Evolutionary conservation across 2,329 filamentous ascomycete genomes (phyloP).

Genomic region (Ciborinia camelliae): DNA sequence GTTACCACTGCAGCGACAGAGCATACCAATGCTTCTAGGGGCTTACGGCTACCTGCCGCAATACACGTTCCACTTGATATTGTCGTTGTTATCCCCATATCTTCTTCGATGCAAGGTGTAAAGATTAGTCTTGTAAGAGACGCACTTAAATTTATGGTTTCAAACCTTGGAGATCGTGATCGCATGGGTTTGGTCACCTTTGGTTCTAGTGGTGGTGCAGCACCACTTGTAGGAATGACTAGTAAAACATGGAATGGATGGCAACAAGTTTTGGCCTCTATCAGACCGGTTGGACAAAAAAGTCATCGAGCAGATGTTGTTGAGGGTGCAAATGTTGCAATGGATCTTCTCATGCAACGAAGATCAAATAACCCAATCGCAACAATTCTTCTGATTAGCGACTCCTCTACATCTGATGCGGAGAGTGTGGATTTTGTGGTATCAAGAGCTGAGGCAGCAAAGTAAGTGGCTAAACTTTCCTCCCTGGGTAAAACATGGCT

Average conservation of each 20-base stretch:
- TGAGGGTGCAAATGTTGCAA: conserved; percentile 94
- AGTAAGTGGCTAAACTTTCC: conserved; percentile 54
- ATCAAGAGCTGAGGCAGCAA: conserved; percentile 92
- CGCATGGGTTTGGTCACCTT: conserved; percentile 98
- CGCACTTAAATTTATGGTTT: conserved; percentile 86
- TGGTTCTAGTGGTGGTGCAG: conserved; percentile 87
- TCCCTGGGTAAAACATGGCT: conserved; percentile 28
- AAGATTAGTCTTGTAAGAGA: conserved; percentile 95
- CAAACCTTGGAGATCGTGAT: conserved; percentile 84
- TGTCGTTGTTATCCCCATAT: conserved; percentile 94
- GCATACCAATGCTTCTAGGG: conserved; percentile 67
- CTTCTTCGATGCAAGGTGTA: conserved; percentile 98
- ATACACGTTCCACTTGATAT: conserved; percentile 91
- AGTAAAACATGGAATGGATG: conserved; percentile 92
- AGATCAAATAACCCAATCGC: conserved; percentile 95
- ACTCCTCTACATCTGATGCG: conserved; percentile 88
- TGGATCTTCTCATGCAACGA: conserved; percentile 97
- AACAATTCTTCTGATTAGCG: conserved; percentile 93
- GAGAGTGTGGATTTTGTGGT: conserved; percentile 98
- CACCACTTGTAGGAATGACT: conserved; percentile 97
- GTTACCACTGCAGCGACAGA: conserved; percentile 87
- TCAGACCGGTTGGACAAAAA: conserved; percentile 93
- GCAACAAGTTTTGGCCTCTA: conserved; percentile 79
- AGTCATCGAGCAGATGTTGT: conserved; percentile 94
- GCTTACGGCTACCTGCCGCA: conserved; percentile 37